Base-by-base conservation (phyloP, 257 asterid genomes). In the Rubia yunnanensis region DNA sequence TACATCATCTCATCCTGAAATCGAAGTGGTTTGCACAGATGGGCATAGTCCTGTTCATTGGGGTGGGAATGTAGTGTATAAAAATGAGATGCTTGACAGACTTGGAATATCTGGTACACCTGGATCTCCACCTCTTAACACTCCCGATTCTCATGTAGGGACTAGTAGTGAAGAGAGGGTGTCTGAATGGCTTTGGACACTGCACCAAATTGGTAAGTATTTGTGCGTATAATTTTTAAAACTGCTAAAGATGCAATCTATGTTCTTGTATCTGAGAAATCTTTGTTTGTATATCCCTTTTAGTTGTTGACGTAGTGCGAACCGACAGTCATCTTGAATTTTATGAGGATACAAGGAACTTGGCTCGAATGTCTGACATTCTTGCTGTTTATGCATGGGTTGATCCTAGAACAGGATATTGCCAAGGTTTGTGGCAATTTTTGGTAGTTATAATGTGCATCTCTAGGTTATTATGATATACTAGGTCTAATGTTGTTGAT, bases 121-220 rank as follows among this genome's bases (percentile, higher is more conserved):
- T 23, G 84, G 78, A 71, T 75, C 80, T 66, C 77, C 91, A 50
- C 60, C 74, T 65, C 63, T 66, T n/a, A 73, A 70, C 77, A 76
- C 69, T 48, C 74, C 77, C 64, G 54, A 81, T 66, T 76, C 95
- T 70, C 88, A 82, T 61, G 88, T 73, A 63, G 87, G 78, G 76
- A 74, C 77, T 76, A 68, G 79, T 48, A 73, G 82, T 68, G 96
- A 83, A 62, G 95, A 86, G 60, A 88, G 81, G 80, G 95, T 83
- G 58, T 87, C 99, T 31, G 97, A 92, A 77, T 92, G 99, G 99
- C 99, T 89, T 60, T 92, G 99, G 99, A 89, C 97, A 60, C 81
- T 92, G 73, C 99, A 92, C 74, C 88, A 86, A 70, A 92, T 92
- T 77, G 97, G 99, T 89, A 78, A 69, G 23, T 10, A 24, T 30